phyloP scores from a whole-genome alignment of 176 grass and related monocot genomes.

The Aegilops longissima region DNA sequence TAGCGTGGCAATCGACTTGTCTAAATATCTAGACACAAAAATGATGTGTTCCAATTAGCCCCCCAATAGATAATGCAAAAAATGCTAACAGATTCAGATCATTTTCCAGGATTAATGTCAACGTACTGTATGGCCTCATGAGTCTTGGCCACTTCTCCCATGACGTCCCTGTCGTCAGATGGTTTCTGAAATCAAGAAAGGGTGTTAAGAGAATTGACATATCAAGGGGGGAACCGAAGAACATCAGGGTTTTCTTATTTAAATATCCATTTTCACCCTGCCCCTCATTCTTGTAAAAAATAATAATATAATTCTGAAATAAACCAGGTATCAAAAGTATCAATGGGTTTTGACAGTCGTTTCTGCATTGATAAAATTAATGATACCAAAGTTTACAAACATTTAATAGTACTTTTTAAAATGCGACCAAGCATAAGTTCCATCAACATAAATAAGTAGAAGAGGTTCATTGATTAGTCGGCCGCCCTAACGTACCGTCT shows the following conservation, averaged over 20 bases:
- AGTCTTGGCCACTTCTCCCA: conserved; percentile 65
- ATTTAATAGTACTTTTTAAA: not conserved
- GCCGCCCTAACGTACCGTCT: conserved; percentile 10
- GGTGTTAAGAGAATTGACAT: not conserved
- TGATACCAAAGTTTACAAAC: not conserved
- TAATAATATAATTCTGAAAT: too few species aligned
- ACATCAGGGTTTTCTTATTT: not conserved
- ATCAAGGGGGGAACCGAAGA: not conserved
- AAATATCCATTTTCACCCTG: not conserved
- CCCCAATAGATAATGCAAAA: not conserved
- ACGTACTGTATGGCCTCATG: conserved; percentile 87
- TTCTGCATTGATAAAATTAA: conserved; percentile 2
- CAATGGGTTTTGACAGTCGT: not conserved
- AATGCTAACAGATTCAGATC: not conserved
- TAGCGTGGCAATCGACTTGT: conserved; percentile 79
- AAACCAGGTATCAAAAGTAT: not conserved
- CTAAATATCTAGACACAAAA: conserved; percentile 56
- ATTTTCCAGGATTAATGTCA: conserved; percentile 17
- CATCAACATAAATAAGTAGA: not conserved
- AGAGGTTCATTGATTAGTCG: not conserved
- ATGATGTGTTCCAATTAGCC: conserved; percentile 18
- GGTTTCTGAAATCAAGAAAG: conserved; percentile 73
- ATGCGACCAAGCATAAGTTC: not conserved
- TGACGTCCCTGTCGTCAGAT: conserved; percentile 55
- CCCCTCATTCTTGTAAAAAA: not conserved